These are phyloP conservation scores for Tulasnella sp. DNA, from an alignment of 768 basidiomycete genomes.

Conservation along the genomic window DNA sequence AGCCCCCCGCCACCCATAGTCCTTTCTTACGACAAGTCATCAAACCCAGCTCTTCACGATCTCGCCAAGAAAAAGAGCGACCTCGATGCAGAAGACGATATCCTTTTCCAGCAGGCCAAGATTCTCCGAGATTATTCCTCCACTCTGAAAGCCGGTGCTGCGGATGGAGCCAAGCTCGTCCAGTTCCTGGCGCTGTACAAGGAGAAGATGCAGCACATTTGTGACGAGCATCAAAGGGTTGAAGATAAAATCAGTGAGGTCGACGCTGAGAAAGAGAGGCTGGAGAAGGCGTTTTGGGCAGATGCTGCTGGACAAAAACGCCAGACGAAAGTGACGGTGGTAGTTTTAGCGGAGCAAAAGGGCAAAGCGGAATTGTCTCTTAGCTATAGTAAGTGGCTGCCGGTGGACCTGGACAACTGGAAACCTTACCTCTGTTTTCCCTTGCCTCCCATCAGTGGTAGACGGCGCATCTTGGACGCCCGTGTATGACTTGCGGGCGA, in stretches of 20 bases:
- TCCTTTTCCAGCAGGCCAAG: neutral
- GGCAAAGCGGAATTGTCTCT: slow-evolving; percentile 34
- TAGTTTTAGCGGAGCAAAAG: slow-evolving; percentile 33
- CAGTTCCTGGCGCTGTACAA: slow-evolving; percentile 48
- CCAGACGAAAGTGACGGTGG: slow-evolving; percentile 32
- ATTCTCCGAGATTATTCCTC: slow-evolving; percentile 19
- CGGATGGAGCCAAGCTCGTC: slow-evolving; percentile 40
- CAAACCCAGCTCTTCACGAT: neutral
- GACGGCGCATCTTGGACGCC: slow-evolving; percentile 36
- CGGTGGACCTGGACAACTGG: neutral
- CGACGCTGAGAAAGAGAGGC: slow-evolving; percentile 25
- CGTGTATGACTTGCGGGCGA: slow-evolving; percentile 38
- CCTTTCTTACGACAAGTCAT: neutral
- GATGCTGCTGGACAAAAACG: slow-evolving; percentile 32
- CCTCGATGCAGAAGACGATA: slow-evolving; percentile 22
- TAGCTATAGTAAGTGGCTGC: slow-evolving; percentile 27
- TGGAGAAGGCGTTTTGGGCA: slow-evolving; percentile 25
- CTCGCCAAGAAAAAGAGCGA: neutral
- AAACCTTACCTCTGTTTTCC: neutral
- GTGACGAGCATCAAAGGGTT: neutral
- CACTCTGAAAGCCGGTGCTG: slow-evolving; percentile 46
- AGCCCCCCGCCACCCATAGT: slow-evolving; percentile 13
- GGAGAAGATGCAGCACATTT: slow-evolving; percentile 17
- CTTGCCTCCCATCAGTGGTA: slow-evolving; percentile 28
- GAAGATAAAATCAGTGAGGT: neutral